Evolutionary conservation across 306 rosid genomes (phyloP), one percentile per base, ranked within the genome.

Genomic region (Cyamopsis tetragonoloba): DNA sequence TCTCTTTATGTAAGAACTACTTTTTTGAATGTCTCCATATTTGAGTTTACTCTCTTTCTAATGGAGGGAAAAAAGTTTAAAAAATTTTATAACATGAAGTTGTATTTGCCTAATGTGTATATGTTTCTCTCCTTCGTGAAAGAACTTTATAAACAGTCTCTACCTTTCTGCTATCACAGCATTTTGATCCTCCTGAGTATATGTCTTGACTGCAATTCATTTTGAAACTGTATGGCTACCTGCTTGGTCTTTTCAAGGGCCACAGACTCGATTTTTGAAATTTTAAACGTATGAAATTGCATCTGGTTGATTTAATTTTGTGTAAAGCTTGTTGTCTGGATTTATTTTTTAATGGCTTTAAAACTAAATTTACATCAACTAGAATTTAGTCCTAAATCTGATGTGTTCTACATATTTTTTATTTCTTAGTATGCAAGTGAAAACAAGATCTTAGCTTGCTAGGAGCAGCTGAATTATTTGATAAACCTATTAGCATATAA

Each of bases 81-180:
- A 62, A 63, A 37, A 5, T 32, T 5, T 20, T 8, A 17, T 63
- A 11, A 17, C 37, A 58, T 10, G 28, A 46, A 42, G 30, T 43
- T 61, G 14, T 47, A 38, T 14, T 34, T 59, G 59, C 50, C 11
- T 49, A 37, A 47, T 60, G 62, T 31, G 49, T 60, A 26, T 26
- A 71, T 60, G 31, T 46, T 15, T 22, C 30, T 46, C 47, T 49
- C 64, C 18, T 48, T 49, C 43, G 3, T 19, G 54, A 37, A 35
- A 61, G 38, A 61, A 38, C 56, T 18, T 41, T 51, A 38, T 53
- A 41, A 73, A 28, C n/a, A 26, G 70, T 51, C 39, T 53, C 38
- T 26, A 28, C 65, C 26, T 62, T 46, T 14, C 11, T 23, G 9
- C 37, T 39, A 49, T 49, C 26, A 12, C 42, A 41, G 24, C 49